Evolutionary conservation across 371 early-diverging fungal genomes (phyloP), one percentile per base, ranked within the genome.

Genomic region (Rhizopus delemar): DNA sequence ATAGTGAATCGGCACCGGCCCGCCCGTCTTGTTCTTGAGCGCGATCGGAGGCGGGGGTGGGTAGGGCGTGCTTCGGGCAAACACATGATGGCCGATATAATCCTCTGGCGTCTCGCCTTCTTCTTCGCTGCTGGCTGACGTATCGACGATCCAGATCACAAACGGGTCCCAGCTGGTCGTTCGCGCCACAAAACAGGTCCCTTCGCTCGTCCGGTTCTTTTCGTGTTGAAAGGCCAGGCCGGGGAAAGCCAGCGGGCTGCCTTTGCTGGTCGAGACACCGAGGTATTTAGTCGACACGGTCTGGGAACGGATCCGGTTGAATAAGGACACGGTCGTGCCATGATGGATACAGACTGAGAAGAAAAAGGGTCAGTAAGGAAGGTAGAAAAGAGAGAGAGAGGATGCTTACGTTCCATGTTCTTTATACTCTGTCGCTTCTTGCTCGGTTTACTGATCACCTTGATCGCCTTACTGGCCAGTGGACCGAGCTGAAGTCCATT

Each of bases 271-370:
- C 3, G 82, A 82, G 22, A 82, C 87, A 9, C 89, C 87, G 22
- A 90, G 73, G 49, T 90, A 90, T 69, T 88, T 88, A 36, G 90
- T 90, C 2, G 90, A 89, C n/a, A 90, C 90, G 0, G 90, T 90
- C 66, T 90, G 90, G 4, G 88, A 88, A 16, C 89, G 29, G 11
- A 76, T 79, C 7, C 84, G 81, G 32, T 83, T 88, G n/a, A 90
- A 88, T 16, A 91, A 71, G 46, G 88, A 86, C 38, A 90, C 79
- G 9, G 83, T 86, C 5, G 86, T 83, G 5, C 90, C 90, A 51
- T 88, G 86, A 63, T 88, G 86, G 48, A 91, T 85, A 60, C 86
- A 86, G 34, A 89, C 66, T 62, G 83, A n/a, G 86, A 84, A 62
- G 78, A 83, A 54, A 85, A 60, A 78, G 81, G 54, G 82, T 75